phyloP scores from a whole-genome alignment of 495 filamentous ascomycete genomes.

The Penicillium chermesinum region DNA sequence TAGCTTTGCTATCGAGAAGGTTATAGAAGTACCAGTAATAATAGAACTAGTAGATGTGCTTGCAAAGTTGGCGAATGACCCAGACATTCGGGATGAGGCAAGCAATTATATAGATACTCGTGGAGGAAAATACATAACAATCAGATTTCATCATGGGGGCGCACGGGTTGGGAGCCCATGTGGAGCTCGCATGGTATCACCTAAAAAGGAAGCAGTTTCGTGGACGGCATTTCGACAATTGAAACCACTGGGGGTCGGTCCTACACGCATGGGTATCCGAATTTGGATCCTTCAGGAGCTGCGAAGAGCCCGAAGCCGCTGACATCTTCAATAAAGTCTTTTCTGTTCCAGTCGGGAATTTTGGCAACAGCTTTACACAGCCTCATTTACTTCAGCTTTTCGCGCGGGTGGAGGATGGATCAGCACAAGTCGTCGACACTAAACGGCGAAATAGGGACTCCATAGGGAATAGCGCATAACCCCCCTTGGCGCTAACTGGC shows the following conservation, averaged over 20 bases:
- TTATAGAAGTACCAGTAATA: too few species aligned
- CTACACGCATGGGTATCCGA: not conserved
- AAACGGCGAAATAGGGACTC: not conserved
- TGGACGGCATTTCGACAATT: too few species aligned
- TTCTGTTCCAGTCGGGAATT: not conserved
- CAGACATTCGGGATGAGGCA: too few species aligned
- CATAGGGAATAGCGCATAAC: not conserved
- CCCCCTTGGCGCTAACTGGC: not conserved
- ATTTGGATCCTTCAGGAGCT: too few species aligned
- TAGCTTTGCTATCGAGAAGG: too few species aligned
- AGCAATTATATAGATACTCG: too few species aligned
- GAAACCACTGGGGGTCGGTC: too few species aligned
- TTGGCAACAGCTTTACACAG: not conserved
- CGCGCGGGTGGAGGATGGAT: not conserved
- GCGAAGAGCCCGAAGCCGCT: not conserved
- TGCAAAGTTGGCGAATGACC: too few species aligned
- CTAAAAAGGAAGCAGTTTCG: not conserved
- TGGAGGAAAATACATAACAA: not conserved
- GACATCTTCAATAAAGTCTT: not conserved
- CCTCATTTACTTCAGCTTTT: not conserved
- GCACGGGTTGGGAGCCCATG: too few species aligned
- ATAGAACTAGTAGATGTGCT: too few species aligned
- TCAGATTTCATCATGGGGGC: not conserved
- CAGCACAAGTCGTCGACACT: not conserved
- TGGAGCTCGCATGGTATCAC: too few species aligned